Evolutionary conservation across 176 grass and related monocot genomes (phyloP).

Genomic region (Saccharum spontaneum): DNA sequence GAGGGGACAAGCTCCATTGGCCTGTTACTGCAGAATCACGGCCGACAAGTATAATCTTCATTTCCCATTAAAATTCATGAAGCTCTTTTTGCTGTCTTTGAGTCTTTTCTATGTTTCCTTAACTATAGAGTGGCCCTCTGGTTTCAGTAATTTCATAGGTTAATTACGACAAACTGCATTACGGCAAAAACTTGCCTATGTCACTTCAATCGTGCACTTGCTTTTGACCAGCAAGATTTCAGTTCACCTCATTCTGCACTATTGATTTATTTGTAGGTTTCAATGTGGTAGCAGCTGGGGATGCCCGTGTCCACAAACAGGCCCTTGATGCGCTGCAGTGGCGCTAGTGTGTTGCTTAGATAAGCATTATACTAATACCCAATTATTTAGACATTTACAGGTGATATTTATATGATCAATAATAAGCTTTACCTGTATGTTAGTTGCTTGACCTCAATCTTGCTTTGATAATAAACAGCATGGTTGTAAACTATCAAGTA

Average conservation of each 20-base stretch:
- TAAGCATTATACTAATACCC: background rate
- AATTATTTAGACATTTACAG: background rate
- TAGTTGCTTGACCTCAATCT: background rate
- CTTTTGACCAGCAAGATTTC: background rate
- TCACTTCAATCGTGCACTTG: background rate
- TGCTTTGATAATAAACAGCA: background rate
- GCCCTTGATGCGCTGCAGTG: constrained; percentile 52
- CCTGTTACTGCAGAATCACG: constrained; percentile 49
- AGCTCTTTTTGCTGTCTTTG: background rate
- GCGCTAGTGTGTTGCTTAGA: constrained; percentile 1
- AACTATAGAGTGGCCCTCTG: background rate
- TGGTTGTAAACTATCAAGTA: background rate
- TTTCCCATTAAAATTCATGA: background rate
- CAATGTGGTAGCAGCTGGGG: constrained; percentile 85
- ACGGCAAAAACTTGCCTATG: background rate
- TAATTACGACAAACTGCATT: background rate
- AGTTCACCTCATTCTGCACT: background rate
- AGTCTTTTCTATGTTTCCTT: background rate
- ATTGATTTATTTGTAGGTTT: constrained; percentile 54
- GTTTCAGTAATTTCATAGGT: background rate
- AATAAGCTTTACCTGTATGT: constrained; percentile 35
- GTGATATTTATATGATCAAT: background rate
- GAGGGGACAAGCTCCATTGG: constrained; percentile 67
- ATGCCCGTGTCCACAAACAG: constrained; percentile 52
- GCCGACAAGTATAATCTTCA: constrained; percentile 59